phyloP scores from a whole-genome alignment of 2,329 filamentous ascomycete species.

The Fonsecaea pugnacius region DNA sequence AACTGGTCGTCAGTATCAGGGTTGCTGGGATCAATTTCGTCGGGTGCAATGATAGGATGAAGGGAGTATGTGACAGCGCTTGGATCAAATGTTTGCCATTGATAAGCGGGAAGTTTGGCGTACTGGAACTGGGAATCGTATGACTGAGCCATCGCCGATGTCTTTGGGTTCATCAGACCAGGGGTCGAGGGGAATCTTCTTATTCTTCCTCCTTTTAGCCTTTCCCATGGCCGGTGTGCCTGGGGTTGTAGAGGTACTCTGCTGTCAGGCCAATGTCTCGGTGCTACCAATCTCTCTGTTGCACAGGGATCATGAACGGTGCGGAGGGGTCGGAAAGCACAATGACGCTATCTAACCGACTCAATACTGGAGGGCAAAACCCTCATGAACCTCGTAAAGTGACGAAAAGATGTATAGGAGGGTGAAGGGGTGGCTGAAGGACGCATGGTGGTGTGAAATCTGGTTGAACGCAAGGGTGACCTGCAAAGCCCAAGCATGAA shows the following conservation, averaged over 20 bases:
- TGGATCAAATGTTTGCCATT: constrained; percentile 51
- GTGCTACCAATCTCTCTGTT: constrained; percentile 26
- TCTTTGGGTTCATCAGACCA: constrained; percentile 40
- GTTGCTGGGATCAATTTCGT: constrained; percentile 27
- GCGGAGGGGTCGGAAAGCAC: constrained; percentile 30
- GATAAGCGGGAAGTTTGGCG: constrained; percentile 49
- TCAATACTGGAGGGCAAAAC: constrained; percentile 23
- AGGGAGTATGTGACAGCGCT: constrained; percentile 46
- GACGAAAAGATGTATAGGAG: constrained; percentile 19
- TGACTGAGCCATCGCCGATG: constrained; percentile 44
- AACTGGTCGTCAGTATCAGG: constrained; percentile 32
- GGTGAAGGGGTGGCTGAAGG: constrained; percentile 25
- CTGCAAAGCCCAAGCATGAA: constrained; percentile 23
- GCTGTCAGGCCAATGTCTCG: constrained; percentile 20
- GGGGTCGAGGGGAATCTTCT: constrained; percentile 42
- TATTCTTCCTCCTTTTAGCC: constrained; percentile 44
- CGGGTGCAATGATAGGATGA: constrained; percentile 39
- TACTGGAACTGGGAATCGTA: constrained; percentile 50
- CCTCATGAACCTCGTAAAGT: constrained; percentile 24
- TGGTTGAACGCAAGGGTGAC: constrained; percentile 22
- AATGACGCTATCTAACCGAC: constrained; percentile 33
- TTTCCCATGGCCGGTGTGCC: constrained; percentile 45
- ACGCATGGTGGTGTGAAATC: constrained; percentile 16
- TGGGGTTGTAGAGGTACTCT: constrained; percentile 29
- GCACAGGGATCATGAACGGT: constrained; percentile 27